Evolutionary conservation across 2,329 filamentous ascomycete species (phyloP), one percentile per base, ranked within the genome.

Genomic region (Raffaelea albimanens): DNA sequence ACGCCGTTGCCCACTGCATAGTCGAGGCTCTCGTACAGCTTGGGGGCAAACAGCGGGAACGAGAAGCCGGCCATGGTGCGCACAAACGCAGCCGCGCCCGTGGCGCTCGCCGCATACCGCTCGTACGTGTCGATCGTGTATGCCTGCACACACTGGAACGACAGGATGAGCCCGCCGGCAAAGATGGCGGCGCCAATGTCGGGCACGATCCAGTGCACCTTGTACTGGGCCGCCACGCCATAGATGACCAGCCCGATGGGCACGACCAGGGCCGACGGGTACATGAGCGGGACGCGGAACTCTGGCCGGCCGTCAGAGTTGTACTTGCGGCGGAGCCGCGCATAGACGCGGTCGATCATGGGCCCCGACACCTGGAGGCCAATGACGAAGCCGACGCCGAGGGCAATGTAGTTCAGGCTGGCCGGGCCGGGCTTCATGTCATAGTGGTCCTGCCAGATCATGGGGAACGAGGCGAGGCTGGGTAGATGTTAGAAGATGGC

Each of bases 341-440:
- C 63, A 56, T 71, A 71, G 25, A 38, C 34, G 8, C n/a, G 9
- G 34, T 38, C 14, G n/a, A 38, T 38, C 34, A 38, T 10, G 34
- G 62, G 65, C 0, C 68, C 70, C 40, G 67, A 66, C 1, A 72
- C 73, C 19, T 85, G 85, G 5, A 85, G 40, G 22, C 55, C 52
- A 4, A 54, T 20, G 3, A 47, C 18, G 31, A 51, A 49, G 8
- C 65, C 65, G 0, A 67, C 36, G 7, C 63, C 63, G 3, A 67
- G 55, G 1, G 58, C 56, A 46, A 69, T 56, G 53, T 67, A 68
- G 55, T 66, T 61, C 5, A 69, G 56, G 3, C 65, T 64, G 21
- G 60, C 60, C 36, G 61, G 52, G 33, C 63, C 63, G 18, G 58
- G 41, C 19, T 50, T 46, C 56, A 60, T 56, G 39, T 59, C 59